Evolutionary conservation across 1,284 basidiomycete species (phyloP).

Genomic region (Leccinum solheimii): DNA sequence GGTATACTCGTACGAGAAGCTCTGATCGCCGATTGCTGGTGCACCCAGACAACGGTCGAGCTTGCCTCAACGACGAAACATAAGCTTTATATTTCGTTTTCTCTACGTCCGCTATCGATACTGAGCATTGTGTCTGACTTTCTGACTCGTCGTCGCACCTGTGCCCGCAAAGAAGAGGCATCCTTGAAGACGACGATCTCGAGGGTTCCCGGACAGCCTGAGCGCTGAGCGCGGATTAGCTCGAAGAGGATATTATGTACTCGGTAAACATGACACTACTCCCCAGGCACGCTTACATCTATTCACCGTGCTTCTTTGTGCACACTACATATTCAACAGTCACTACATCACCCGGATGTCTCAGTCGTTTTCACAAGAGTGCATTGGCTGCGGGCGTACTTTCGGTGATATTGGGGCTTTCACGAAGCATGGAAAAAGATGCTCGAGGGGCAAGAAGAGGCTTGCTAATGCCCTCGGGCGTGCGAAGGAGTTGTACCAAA

Average conservation of each 20-base stretch:
- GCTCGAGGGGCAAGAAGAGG: neutral
- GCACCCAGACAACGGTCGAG: constrained; percentile 82
- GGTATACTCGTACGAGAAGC: constrained; percentile 97
- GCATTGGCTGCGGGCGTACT: neutral
- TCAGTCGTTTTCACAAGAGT: neutral
- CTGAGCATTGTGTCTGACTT: constrained; percentile 85
- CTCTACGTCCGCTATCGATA: constrained; percentile 92
- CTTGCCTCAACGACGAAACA: constrained; percentile 76
- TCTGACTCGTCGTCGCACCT: constrained; percentile 69
- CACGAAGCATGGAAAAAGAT: neutral
- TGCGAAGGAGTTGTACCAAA: neutral
- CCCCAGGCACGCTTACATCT: no score
- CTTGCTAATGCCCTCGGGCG: neutral
- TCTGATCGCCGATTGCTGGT: constrained; percentile 80
- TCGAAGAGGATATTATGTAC: constrained; percentile 53
- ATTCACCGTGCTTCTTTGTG: no score
- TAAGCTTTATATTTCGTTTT: constrained; percentile 90
- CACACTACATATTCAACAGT: no score
- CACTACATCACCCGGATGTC: no score
- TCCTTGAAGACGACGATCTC: constrained; percentile 90
- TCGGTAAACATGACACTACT: no score
- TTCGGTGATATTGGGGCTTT: neutral
- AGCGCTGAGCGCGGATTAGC: constrained; percentile 61
- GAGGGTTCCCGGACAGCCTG: constrained; percentile 70
- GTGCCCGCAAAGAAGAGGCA: constrained; percentile 53